Conservation (phyloP, 176 grass and related monocot genomes). For the Triticum timopheevii region DNA sequence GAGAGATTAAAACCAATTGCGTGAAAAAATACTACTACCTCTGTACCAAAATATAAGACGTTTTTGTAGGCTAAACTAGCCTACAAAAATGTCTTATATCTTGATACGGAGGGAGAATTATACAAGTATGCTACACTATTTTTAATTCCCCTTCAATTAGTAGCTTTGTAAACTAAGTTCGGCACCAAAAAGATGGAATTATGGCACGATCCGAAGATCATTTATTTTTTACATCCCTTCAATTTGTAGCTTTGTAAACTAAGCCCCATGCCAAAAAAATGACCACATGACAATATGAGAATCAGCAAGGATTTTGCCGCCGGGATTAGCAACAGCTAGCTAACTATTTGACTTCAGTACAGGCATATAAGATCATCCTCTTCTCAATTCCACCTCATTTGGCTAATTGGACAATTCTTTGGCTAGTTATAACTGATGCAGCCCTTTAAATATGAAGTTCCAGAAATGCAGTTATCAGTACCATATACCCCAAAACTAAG, state of each 20-base stretch:
- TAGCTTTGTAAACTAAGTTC: not conserved
- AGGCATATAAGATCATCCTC: not conserved
- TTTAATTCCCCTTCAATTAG: constrained; percentile 1
- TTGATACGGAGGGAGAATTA: not conserved
- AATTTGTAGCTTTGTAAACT: not conserved
- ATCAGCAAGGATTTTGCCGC: not conserved
- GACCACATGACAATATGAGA: not conserved
- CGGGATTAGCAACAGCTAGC: constrained; percentile 1
- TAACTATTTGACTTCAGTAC: not conserved
- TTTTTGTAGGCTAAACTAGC: too few species aligned
- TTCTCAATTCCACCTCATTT: not conserved
- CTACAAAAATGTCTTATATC: too few species aligned
- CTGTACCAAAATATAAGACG: too few species aligned
- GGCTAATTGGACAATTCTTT: not conserved
- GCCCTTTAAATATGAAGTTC: not conserved
- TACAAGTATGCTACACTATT: not conserved
- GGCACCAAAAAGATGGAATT: not conserved
- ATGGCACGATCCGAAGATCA: not conserved
- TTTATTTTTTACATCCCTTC: not conserved
- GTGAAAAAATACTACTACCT: not conserved
- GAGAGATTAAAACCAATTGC: not conserved
- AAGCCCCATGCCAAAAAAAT: not conserved
- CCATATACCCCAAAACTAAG: not conserved
- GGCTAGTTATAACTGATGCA: constrained; percentile 10
- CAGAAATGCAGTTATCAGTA: not conserved